These are phyloP conservation scores for Ormosia emarginata DNA, from an alignment of 306 rosid species.

Conservation along the genomic window DNA sequence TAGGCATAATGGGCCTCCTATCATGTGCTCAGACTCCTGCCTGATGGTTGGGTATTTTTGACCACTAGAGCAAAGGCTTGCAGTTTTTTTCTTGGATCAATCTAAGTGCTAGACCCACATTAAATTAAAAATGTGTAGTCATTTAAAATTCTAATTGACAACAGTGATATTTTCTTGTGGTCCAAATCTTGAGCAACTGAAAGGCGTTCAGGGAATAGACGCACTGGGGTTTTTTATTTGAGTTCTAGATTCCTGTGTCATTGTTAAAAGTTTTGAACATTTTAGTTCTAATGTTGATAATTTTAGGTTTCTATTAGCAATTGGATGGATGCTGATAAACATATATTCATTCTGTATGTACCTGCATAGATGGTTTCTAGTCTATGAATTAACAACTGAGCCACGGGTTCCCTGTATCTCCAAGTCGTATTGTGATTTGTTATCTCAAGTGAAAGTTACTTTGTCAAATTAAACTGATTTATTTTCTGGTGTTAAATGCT, in stretches of 20 bases:
- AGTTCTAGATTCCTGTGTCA: not conserved
- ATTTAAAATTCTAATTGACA: not conserved
- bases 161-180: not conserved
- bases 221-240: not conserved
- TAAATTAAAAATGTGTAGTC: not conserved
- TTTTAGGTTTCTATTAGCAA: not conserved
- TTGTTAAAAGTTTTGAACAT: not conserved
- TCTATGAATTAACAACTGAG: not conserved
- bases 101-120: not conserved
- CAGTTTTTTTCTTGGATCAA: constrained; percentile 7
- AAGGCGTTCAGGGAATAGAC: not conserved
- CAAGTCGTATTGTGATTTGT: not conserved
- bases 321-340: not conserved
- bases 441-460: not conserved
- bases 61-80: not conserved
- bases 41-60: not conserved
- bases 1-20: no score
- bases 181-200: not conserved
- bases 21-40: not conserved
- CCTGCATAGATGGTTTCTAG: not conserved
- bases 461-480: not conserved
- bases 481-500: not conserved
- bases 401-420: not conserved
- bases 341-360: not conserved
- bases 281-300: not conserved